Evolutionary conservation across 2,329 filamentous ascomycete species (phyloP), one percentile per base, ranked within the genome.

Genomic region (Aspergillus udagawae): DNA sequence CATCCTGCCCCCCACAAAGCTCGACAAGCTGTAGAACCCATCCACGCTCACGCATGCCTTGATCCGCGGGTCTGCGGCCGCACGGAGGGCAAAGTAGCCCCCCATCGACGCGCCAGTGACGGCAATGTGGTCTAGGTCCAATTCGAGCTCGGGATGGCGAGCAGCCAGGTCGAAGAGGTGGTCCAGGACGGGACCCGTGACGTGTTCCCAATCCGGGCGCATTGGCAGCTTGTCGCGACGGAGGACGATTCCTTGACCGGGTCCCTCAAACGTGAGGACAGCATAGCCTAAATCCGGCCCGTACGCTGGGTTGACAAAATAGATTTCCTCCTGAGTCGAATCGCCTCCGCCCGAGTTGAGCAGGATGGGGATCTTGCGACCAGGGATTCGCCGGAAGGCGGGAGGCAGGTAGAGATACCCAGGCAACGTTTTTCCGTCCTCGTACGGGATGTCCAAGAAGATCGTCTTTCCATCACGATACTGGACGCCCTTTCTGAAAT

Each of bases 31-130:
- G 64, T 73, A 77, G 49, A 75, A 69, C 1, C 63, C 61, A 52
- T 79, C 76, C 20, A 75, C 63, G 5, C 70, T 61, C 4, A 81
- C 65, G 57, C 75, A 79, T 0, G 79, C 80, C 55, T 74, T 75
- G 68, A 81, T 67, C 0, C 79, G 73, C 0, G 70, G 56, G 61
- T 81, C 78, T 0, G 65, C 0, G 75, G 60, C 76, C 1, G 65
- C 75, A 0, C 80, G 75, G 6, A 82, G 68, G 1, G 79, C 76
- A 50, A 74, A 76, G 59, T 81, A 82, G 0, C 74, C 80, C 2
- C 80, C 79, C 60, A 80, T 67, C 2, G 74, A 74, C 0, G 72
- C 68, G 0, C 79, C 78, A 1, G 63, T 53, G 20, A 79, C 54
- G 0, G 73, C 74, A 17, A 81, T 65, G 8, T 65, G 62, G 1